Conservation (phyloP, 1,139 yeast genomes). For the Yamadazyma siamensis region DNA sequence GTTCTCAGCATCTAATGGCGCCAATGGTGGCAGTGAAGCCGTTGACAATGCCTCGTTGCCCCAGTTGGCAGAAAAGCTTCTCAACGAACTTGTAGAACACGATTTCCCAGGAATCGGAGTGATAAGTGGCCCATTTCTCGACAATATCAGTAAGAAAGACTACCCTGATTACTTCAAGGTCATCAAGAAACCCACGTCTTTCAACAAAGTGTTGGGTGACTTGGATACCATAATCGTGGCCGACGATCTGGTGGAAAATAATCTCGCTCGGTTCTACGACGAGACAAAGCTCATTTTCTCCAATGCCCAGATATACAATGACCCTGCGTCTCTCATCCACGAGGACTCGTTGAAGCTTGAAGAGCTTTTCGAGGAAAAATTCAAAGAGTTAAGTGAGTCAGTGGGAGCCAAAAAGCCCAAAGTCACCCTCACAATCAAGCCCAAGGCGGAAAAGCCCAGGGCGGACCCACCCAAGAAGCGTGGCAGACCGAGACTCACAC, state of each 20-base stretch:
- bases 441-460: no score
- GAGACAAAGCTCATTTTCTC: constrained; percentile 50
- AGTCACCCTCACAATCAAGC: constrained; percentile 17
- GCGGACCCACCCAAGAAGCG: constrained; percentile 13
- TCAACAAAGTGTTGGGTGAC: constrained; percentile 41
- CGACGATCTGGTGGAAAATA: constrained; percentile 28
- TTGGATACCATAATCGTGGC: constrained; percentile 37
- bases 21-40: constrained; percentile 8
- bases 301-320: constrained; percentile 59
- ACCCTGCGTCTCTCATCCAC: constrained; percentile 51
- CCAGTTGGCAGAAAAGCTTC: constrained; percentile 19
- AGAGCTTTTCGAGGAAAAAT: constrained; percentile 30
- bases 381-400: constrained; percentile 20
- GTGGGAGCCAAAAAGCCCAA: constrained; percentile 12
- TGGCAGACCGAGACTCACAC: constrained; percentile 11
- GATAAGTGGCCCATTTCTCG: constrained; percentile 55
- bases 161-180: constrained; percentile 60
- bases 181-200: constrained; percentile 56
- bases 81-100: constrained; percentile 39
- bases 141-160: constrained; percentile 50
- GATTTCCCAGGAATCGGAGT: constrained; percentile 42
- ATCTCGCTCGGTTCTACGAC: constrained; percentile 45
- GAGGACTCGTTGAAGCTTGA: constrained; percentile 52
- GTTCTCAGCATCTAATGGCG: constrained; percentile 14
- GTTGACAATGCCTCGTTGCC: constrained; percentile 21